Base-by-base conservation (phyloP, 371 early-diverging fungal species). In the Mortierella sp. region DNA sequence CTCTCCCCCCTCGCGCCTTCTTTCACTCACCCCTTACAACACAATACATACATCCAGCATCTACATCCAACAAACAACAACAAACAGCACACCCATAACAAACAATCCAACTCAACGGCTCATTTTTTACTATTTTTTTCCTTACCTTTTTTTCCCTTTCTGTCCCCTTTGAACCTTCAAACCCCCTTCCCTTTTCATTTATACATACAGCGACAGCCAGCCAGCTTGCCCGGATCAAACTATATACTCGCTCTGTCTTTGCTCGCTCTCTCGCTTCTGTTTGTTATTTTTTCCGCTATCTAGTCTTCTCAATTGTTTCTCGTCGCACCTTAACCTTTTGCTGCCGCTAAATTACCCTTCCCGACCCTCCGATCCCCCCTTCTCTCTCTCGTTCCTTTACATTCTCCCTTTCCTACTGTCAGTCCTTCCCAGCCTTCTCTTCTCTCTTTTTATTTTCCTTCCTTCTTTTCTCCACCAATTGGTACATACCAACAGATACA, bases 251-350 rank as follows among this genome's bases (percentile, higher is more conserved):
- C 11, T 5, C 21, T 48, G 46, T 34, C 51, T 44, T 34, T n/a
- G 43, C 31, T 3, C 31, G 13, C 14, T 37, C 31, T 26, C 24
- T 24, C 16, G 16, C 53, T 34, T 34, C 34, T 61, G 61, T 61
- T 64, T 64, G 37, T 64, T 64, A 64, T 64, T 64, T 64, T 64
- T 64, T 64, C 64, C 64, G 64, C 64, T 64, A 64, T 64, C 64
- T 64, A 64, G 64, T 64, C 64, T 64, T 64, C 64, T 37, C 31
- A 64, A 64, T 64, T 64, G 64, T 64, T 64, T 64, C 64, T 64
- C 59, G 64, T 64, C 37, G 64, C 64, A 64, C 64, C 64, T 64
- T 64, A 64, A 64, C 64, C 37, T 64, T 64, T 64, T 64, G 31
- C 64, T 34, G 31, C 64, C 64, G 64, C 64, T 64, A 64, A 64